Evolutionary conservation across 1,284 basidiomycete species (phyloP).

Genomic region (Thecaphora thlaspeos): DNA sequence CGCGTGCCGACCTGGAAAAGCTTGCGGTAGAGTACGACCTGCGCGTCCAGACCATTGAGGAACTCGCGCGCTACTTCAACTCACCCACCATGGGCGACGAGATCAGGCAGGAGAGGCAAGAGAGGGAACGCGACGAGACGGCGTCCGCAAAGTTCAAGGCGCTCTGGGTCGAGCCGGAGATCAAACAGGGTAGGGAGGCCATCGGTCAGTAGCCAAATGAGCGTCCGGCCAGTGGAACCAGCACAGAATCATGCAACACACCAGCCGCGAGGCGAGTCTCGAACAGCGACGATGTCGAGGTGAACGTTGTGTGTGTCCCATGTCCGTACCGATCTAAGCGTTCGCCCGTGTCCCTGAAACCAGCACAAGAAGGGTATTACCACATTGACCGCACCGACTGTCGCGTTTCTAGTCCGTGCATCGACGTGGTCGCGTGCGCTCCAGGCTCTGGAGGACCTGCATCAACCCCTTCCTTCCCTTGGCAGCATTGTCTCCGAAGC

Average conservation of each 20-base stretch:
- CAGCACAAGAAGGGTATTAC: too few relatives aligned
- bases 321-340: too few relatives aligned
- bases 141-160: constrained; percentile 22
- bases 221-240: too few relatives aligned
- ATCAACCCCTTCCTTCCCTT: constrained; percentile 35
- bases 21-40: constrained; percentile 40
- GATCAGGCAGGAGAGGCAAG: constrained; percentile 13
- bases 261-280: too few relatives aligned
- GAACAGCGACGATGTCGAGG: too few relatives aligned
- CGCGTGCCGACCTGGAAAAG: constrained; percentile 22
- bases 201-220: too few relatives aligned
- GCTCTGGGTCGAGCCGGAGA: constrained; percentile 29
- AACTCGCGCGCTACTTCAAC: constrained; percentile 29
- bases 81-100: constrained; percentile 39
- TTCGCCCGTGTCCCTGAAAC: too few relatives aligned
- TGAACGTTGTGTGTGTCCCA: too few relatives aligned
- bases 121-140: constrained; percentile 12
- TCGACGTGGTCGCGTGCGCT: too few relatives aligned
- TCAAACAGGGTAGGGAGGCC: constrained; percentile 2
- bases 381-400: too few relatives aligned
- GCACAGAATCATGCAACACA: too few relatives aligned
- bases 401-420: too few relatives aligned
- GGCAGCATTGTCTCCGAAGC: constrained; percentile 42
- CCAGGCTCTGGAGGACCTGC: constrained; percentile 19
- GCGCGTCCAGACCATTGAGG: constrained; percentile 19